Percentiles rank a stretch among this genome's conserved stretches.
These are phyloP conservation scores for Paramarasmius palmivorus DNA, from an alignment of 1,284 basidiomycete species.

Conservation along the genomic window DNA sequence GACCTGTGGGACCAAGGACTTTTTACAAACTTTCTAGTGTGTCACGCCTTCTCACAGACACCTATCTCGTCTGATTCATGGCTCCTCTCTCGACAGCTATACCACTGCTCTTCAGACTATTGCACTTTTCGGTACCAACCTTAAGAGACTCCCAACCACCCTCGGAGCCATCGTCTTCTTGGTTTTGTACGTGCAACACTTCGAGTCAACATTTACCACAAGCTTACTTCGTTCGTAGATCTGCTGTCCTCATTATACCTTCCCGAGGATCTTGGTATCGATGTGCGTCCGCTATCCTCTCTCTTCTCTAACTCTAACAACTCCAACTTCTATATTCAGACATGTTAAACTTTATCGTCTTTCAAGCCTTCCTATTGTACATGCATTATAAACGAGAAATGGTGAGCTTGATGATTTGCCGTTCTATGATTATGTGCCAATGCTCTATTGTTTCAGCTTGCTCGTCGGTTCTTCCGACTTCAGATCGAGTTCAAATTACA, in stretches of 20 bases:
- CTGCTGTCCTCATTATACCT: conserved; percentile 46
- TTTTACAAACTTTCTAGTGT: conserved; percentile 56
- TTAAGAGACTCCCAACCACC: conserved; percentile 56
- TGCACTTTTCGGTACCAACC: conserved; percentile 64
- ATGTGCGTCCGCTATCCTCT: conserved; percentile 29
- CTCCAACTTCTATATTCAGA: conserved; percentile 28
- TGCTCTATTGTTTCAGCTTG: conserved; percentile 31
- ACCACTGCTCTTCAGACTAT: conserved; percentile 66
- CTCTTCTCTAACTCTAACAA: neutral
- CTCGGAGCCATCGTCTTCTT: conserved; percentile 50
- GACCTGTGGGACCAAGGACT: conserved; percentile 51
- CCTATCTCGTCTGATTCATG: neutral
- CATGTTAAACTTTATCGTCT: conserved; percentile 55
- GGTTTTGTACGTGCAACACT: conserved; percentile 40
- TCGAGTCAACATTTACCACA: no score
- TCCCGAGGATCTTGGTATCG: conserved; percentile 39
- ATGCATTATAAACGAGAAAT: conserved; percentile 51
- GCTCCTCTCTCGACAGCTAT: conserved; percentile 38
- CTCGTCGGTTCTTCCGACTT: conserved; percentile 43
- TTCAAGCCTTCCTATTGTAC: conserved; percentile 58
- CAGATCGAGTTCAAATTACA: conserved; percentile 72
- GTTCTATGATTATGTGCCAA: neutral
- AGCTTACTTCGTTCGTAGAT: conserved; percentile 26
- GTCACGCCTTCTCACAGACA: no score
- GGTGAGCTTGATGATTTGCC: conserved; percentile 25